A percentile compares a stretch with the other conserved stretches of the same genome.
Conservation (phyloP, 192 early-diverging fungal species). For the Entophlyctis luteolus region DNA sequence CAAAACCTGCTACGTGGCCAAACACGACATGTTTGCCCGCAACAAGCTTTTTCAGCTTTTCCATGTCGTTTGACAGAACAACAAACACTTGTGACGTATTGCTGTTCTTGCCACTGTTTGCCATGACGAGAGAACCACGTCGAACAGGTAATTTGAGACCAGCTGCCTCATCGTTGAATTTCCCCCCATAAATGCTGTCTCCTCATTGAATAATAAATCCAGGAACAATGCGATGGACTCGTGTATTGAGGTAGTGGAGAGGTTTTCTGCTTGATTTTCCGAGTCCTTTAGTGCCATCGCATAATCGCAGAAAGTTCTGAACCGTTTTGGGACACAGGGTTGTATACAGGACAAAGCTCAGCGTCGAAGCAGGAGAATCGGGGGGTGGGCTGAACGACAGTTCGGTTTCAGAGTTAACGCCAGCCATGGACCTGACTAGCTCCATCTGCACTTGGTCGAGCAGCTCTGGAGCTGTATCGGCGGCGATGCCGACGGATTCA, state of each 20-base stretch:
- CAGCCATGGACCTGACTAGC: not conserved
- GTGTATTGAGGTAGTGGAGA: constrained; percentile 72
- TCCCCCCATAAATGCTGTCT: constrained; percentile 41
- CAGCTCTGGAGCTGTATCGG: not conserved
- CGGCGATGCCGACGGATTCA: not conserved
- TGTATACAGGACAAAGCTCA: constrained; percentile 62
- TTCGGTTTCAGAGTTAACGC: not conserved
- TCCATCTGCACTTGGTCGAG: constrained; percentile 7
- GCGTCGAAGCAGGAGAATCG: constrained; percentile 56
- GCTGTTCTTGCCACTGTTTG: constrained; percentile 69
- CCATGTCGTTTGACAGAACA: constrained; percentile 47
- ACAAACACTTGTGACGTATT: constrained; percentile 87
- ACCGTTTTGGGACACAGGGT: constrained; percentile 67
- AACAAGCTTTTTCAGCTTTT: constrained; percentile 25
- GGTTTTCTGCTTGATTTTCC: constrained; percentile 64
- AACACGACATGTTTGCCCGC: constrained; percentile 64
- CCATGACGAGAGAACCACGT: constrained; percentile 67
- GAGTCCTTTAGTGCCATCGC: constrained; percentile 73
- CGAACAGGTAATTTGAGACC: constrained; percentile 52
- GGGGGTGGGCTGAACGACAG: constrained; percentile 10
- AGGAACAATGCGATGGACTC: constrained; percentile 62
- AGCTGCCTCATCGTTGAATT: constrained; percentile 60
- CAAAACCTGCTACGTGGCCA: constrained; percentile 39
- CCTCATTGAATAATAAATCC: constrained; percentile 88
- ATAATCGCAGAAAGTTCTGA: constrained; percentile 69